These are phyloP conservation scores for Cladobotryum mycophilum DNA, from an alignment of 2,329 filamentous ascomycete genomes.

Conservation along the genomic window DNA sequence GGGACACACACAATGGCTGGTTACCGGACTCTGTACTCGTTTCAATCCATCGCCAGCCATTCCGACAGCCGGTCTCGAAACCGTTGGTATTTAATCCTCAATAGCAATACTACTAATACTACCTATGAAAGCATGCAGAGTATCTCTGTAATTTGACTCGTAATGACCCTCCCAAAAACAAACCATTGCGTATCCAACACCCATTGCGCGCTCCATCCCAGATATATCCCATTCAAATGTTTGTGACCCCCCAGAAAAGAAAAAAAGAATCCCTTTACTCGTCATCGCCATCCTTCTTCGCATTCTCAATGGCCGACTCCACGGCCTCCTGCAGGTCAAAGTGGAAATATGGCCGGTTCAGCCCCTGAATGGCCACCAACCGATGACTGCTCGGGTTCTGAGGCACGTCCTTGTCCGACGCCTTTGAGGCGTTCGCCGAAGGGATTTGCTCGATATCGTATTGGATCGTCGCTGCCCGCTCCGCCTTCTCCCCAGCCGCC, in stretches of 20 bases:
- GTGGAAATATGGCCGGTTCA: slow-evolving; percentile 48
- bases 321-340: slow-evolving; percentile 44
- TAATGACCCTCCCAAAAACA: too few species aligned
- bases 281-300: slow-evolving; percentile 17
- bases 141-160: too few species aligned
- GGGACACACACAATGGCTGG: too few species aligned
- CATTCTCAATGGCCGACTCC: slow-evolving; percentile 36
- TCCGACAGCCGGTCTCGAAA: too few species aligned
- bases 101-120: too few species aligned
- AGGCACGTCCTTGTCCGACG: slow-evolving; percentile 23
- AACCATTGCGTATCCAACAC: too few species aligned
- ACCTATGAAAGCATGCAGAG: too few species aligned
- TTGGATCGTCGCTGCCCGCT: slow-evolving; percentile 12
- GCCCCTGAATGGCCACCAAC: slow-evolving; percentile 35
- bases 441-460: slow-evolving; percentile 25
- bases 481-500: slow-evolving; percentile 53
- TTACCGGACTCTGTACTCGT: too few species aligned
- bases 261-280: background rate
- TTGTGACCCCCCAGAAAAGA: background rate
- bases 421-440: slow-evolving; percentile 15
- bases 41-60: too few species aligned
- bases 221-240: too few species aligned
- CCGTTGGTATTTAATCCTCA: too few species aligned
- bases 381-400: slow-evolving; percentile 23
- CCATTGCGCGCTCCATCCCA: too few species aligned